A percentile compares a stretch with the other conserved stretches of the same genome.
Conservation (phyloP, 2,329 filamentous ascomycete species). For the Amauroascus verrucosus region DNA sequence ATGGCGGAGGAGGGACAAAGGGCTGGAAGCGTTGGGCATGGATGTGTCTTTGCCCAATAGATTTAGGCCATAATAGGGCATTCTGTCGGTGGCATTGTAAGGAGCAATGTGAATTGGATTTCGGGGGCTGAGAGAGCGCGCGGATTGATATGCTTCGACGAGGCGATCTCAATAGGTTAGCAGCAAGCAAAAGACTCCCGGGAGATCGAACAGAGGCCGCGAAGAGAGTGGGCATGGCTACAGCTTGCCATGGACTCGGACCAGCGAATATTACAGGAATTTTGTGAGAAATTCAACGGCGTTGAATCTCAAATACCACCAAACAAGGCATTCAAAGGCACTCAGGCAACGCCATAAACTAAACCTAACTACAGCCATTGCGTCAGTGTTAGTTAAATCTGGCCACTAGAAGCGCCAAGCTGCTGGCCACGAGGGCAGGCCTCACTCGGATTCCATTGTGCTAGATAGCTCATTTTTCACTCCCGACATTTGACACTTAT, state of each 20-base stretch:
- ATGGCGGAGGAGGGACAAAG: constrained; percentile 66
- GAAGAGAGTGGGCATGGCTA: constrained; percentile 7
- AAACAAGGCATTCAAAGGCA: not conserved
- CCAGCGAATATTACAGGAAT: not conserved
- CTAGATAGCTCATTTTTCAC: too few species aligned
- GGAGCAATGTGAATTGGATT: not conserved
- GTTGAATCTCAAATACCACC: not conserved
- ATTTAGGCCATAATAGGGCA: not conserved
- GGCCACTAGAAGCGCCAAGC: not conserved
- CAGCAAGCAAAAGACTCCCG: not conserved
- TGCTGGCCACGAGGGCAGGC: too few species aligned
- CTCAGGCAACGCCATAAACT: not conserved
- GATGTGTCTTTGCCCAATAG: not conserved
- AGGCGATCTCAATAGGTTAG: not conserved
- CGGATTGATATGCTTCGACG: not conserved
- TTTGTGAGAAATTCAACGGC: not conserved
- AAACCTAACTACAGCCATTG: not conserved
- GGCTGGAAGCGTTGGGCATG: constrained; percentile 28
- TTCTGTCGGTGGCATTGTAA: not conserved
- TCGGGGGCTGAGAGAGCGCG: not conserved
- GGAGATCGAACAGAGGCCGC: not conserved
- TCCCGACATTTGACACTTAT: too few species aligned
- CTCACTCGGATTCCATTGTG: too few species aligned
- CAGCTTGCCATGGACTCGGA: constrained; percentile 7
- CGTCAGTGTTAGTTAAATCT: not conserved